These are phyloP conservation scores for Hygrocybe punicea DNA, from an alignment of 768 basidiomycete genomes.

Conservation along the genomic window DNA sequence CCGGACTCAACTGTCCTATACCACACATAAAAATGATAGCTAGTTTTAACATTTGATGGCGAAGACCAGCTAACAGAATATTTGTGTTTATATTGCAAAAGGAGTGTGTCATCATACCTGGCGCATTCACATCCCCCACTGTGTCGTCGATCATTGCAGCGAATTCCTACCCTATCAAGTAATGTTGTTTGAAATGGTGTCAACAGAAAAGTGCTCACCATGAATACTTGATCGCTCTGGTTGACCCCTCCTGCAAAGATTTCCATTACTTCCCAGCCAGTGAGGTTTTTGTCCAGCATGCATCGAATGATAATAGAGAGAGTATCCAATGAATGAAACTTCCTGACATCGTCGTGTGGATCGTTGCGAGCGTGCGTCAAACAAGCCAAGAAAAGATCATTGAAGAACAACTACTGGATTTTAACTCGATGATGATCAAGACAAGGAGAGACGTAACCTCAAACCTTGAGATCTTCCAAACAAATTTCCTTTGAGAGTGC, in stretches of 20 bases:
- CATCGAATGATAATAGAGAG: conserved; percentile 45
- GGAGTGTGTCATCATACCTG: conserved; percentile 36
- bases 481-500: conserved; percentile 49
- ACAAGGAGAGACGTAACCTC: conserved; percentile 9
- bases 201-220: conserved; percentile 30
- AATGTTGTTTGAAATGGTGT: not conserved
- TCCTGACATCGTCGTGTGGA: conserved; percentile 35
- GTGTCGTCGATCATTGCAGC: conserved; percentile 46
- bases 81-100: not conserved
- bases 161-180: conserved; percentile 40
- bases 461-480: conserved; percentile 50
- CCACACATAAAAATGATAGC: conserved; percentile 57
- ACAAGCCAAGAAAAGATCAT: conserved; percentile 47
- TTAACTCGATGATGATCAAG: conserved; percentile 1
- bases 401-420: conserved; percentile 51
- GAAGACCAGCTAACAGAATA: conserved; percentile 39
- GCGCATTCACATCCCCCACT: conserved; percentile 43
- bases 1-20: conserved; percentile 61
- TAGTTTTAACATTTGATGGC: conserved; percentile 55
- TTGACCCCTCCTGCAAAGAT: conserved; percentile 58
- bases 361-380: conserved; percentile 37
- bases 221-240: conserved; percentile 57
- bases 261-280: conserved; percentile 74
- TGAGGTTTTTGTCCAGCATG: conserved; percentile 53
- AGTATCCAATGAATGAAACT: conserved; percentile 50